phyloP scores from a whole-genome alignment of 1,284 basidiomycete species.

The Coniferiporia weirii region DNA sequence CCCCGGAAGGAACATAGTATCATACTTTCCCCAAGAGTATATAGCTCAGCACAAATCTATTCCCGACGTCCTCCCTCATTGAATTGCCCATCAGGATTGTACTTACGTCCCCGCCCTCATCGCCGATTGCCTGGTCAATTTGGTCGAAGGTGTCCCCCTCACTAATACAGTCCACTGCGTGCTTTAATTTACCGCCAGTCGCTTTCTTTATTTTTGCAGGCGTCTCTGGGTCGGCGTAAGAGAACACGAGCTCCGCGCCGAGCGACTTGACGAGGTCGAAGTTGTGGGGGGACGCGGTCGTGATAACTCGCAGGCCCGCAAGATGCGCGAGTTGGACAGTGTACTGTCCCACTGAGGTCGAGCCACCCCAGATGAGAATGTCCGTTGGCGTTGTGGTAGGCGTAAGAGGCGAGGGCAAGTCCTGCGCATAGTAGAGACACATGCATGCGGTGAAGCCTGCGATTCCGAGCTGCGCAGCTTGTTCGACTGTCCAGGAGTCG shows the following conservation, averaged over 20 bases:
- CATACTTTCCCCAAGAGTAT: constrained; percentile 25
- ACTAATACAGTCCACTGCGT: constrained; percentile 23
- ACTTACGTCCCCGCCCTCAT: constrained; percentile 8
- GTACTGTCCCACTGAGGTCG: constrained; percentile 37
- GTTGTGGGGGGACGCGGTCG: constrained; percentile 36
- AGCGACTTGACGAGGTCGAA: constrained; percentile 33
- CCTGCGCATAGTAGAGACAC: constrained; percentile 22
- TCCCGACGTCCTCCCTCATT: constrained; percentile 4
- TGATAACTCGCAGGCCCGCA: constrained; percentile 33
- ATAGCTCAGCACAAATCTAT: constrained; percentile 26
- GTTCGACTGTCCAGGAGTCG: constrained; percentile 25
- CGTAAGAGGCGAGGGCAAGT: constrained; percentile 19
- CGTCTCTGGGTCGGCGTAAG: constrained; percentile 27
- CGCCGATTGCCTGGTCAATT: constrained; percentile 5
- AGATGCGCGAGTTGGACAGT: constrained; percentile 37
- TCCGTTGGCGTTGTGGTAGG: constrained; percentile 18
- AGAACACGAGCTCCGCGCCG: constrained; percentile 37
- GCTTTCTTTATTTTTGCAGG: constrained; percentile 21
- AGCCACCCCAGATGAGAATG: constrained; percentile 37
- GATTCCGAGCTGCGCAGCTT: constrained; percentile 27
- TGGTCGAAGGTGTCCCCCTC: constrained; percentile 19
- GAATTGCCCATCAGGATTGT: constrained; percentile 1
- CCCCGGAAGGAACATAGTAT: constrained; percentile 2
- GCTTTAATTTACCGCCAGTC: constrained; percentile 16
- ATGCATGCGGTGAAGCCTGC: constrained; percentile 24